Evolutionary conservation across 116 monocot species (phyloP).

Genomic region (Thalassia testudinum): DNA sequence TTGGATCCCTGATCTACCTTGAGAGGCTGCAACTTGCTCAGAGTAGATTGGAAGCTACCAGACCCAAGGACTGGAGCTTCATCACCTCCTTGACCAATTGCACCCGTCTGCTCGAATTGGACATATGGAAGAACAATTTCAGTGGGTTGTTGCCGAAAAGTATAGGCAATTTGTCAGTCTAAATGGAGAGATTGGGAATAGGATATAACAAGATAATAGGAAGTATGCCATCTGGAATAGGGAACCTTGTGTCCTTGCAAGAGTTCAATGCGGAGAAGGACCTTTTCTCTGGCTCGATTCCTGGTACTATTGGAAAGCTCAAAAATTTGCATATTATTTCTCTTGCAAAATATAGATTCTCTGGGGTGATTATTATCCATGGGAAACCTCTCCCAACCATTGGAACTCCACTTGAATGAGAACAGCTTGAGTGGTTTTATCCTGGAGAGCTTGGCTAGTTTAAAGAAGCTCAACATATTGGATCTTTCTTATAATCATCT

Average conservation of each 20-base stretch:
- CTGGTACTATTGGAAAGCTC: conserved; percentile 15
- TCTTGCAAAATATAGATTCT: conserved; percentile 8
- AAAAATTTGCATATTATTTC: conserved; percentile 3
- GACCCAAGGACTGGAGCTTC: conserved; percentile 36
- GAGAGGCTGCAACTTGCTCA: conserved; percentile 7
- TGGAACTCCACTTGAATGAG: conserved; percentile 1
- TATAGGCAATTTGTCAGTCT: conserved; percentile 24
- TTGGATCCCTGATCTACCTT: conserved; percentile 18
- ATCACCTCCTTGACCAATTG: conserved; percentile 39
- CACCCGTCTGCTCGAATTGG: conserved; percentile 12
- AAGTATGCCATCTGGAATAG: conserved; percentile 31
- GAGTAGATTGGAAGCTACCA: conserved; percentile 25
- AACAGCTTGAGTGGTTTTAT: conserved; percentile 20
- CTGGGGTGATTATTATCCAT: conserved; percentile 16
- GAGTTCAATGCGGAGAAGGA: conserved; percentile 4
- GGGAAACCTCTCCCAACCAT: conserved; percentile 14
- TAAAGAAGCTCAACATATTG: conserved; percentile 6
- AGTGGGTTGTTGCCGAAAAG: conserved; percentile 30
- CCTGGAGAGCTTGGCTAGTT: conserved; percentile 7
- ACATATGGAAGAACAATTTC: conserved; percentile 19
- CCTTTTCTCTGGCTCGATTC: conserved; percentile 10
- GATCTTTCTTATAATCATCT: conserved; percentile 41
- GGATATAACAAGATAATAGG: conserved; percentile 28
- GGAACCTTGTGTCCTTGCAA: conserved; percentile 11
- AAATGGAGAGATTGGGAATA: conserved; percentile 12